Conservation (phyloP, 1,284 basidiomycete genomes). For the Boletellus deceptivus region DNA sequence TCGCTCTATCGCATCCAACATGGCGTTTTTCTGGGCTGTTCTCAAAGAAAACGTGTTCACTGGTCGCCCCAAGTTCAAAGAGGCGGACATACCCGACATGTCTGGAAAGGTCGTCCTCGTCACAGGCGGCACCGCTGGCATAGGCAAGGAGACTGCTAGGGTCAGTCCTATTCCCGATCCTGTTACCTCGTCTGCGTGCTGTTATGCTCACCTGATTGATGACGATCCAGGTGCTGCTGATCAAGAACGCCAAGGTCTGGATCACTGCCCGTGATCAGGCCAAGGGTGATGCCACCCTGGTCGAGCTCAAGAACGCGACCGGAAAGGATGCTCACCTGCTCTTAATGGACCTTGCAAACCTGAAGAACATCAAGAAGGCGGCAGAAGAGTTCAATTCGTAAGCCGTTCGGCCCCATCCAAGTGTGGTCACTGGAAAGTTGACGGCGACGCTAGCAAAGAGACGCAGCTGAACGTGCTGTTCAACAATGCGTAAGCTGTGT, state of each 20-base stretch:
- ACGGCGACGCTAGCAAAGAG: conserved; percentile 40
- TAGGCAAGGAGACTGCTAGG: conserved; percentile 44
- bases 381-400: conserved; percentile 47
- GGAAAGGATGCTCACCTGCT: conserved; percentile 52
- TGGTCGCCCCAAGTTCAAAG: conserved; percentile 33
- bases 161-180: conserved; percentile 2
- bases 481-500: conserved; percentile 48
- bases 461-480: conserved; percentile 48
- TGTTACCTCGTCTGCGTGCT: too few relatives aligned
- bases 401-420: background rate
- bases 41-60: conserved; percentile 9
- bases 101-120: conserved; percentile 44
- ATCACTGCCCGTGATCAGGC: conserved; percentile 50
- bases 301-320: conserved; percentile 45
- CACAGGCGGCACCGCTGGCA: conserved; percentile 41
- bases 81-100: conserved; percentile 52
- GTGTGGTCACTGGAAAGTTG: background rate
- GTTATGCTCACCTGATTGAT: background rate
- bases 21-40: background rate
- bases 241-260: conserved; percentile 64
- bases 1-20: background rate
- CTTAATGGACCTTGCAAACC: conserved; percentile 54
- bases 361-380: conserved; percentile 50
- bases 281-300: conserved; percentile 52
- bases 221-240: conserved; percentile 40